Percentiles rank a stretch among this genome's conserved stretches.
phyloP scores from a whole-genome alignment of 2,329 filamentous ascomycete species.

The Fusarium incarnatum region DNA sequence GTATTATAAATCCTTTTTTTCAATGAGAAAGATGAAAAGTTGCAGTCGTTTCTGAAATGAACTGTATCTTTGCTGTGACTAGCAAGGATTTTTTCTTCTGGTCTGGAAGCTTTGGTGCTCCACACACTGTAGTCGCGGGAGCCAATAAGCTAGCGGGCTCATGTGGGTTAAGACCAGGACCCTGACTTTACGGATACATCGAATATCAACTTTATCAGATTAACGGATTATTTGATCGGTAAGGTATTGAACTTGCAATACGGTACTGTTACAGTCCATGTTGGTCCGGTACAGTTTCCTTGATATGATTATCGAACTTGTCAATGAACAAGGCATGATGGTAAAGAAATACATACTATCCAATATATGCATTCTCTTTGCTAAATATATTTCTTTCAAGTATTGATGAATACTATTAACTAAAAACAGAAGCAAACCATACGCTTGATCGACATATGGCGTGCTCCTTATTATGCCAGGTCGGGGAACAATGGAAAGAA shows the following conservation, averaged over 20 bases:
- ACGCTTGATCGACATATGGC: not conserved
- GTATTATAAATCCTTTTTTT: not conserved
- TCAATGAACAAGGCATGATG: not conserved
- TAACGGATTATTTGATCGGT: not conserved
- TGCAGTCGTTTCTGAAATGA: conserved; percentile 13
- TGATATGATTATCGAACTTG: not conserved
- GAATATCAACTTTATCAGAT: not conserved
- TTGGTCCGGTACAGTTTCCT: not conserved
- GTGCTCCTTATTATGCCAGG: not conserved
- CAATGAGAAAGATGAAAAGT: not conserved
- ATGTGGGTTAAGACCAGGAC: conserved; percentile 31
- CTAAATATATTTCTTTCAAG: not conserved
- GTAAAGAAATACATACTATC: not conserved
- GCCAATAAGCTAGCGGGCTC: conserved; percentile 26
- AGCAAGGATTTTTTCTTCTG: conserved; percentile 35
- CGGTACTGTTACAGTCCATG: not conserved
- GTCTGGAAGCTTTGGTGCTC: conserved; percentile 25
- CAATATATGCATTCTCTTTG: too few species aligned
- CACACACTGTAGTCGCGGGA: conserved; percentile 21
- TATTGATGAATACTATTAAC: not conserved
- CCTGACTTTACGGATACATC: not conserved
- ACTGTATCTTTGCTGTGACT: conserved; percentile 11
- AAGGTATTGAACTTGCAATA: not conserved
- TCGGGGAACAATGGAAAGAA: too few species aligned
- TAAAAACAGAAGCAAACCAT: not conserved